Conservation (phyloP, 2,329 filamentous ascomycete genomes). For the Shiraia sp. region DNA sequence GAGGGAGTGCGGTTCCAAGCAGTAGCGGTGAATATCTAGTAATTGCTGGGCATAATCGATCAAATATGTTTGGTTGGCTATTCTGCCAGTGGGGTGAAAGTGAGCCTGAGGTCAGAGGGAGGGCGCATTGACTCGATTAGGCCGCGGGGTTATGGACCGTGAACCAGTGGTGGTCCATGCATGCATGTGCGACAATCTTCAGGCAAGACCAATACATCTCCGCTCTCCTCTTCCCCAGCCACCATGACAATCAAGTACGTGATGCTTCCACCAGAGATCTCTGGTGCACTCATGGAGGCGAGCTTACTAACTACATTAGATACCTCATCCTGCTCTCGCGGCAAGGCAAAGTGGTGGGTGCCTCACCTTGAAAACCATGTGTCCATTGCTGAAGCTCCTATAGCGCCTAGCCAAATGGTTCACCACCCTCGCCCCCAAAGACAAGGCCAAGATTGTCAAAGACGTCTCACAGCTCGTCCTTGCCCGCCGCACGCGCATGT, state of each 20-base stretch:
- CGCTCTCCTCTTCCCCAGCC: constrained; percentile 10
- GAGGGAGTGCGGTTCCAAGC: not conserved
- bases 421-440: constrained; percentile 93
- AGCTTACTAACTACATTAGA: constrained; percentile 54
- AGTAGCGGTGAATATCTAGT: not conserved
- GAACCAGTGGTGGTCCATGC: no score
- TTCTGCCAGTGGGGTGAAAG: not conserved
- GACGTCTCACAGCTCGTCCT: constrained; percentile 98
- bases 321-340: constrained; percentile 97
- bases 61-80: not conserved
- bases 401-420: constrained; percentile 99
- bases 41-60: not conserved
- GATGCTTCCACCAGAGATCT: not conserved
- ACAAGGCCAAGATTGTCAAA: constrained; percentile 99
- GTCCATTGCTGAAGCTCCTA: constrained; percentile 34
- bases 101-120: constrained; percentile 9
- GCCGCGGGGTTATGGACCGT: constrained; percentile 30
- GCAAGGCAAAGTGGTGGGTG: constrained; percentile 96
- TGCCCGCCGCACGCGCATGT: constrained; percentile 95
- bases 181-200: constrained; percentile 14
- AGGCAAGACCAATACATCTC: constrained; percentile 13
- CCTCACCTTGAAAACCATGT: constrained; percentile 33
- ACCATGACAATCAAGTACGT: constrained; percentile 61
- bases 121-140: constrained; percentile 27
- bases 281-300: fast-evolving